These are phyloP conservation scores for Colletotrichum lentis DNA, from an alignment of 2,329 filamentous ascomycete genomes.

Conservation along the genomic window DNA sequence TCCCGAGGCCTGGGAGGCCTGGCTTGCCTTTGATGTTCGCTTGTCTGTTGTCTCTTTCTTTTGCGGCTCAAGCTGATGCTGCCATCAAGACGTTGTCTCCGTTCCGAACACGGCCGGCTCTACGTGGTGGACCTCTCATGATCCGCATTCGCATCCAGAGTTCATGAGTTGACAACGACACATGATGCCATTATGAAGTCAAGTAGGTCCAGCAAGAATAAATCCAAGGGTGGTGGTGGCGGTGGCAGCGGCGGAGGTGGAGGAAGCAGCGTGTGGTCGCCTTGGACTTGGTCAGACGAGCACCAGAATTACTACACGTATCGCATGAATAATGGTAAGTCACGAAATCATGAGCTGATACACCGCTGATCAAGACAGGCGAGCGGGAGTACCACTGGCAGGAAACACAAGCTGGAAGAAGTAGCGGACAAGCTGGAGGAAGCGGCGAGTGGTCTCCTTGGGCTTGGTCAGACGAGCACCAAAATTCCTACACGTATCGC, in stretches of 20 bases:
- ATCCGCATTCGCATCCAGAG: neutral
- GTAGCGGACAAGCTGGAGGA: too few species aligned
- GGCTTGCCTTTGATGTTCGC: conserved; percentile 23
- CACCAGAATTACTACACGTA: conserved; percentile 44
- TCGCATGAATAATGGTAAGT: conserved; percentile 45
- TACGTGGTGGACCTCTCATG: conserved; percentile 14
- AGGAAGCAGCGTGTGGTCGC: conserved; percentile 40
- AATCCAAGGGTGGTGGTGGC: conserved; percentile 37
- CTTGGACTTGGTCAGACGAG: conserved; percentile 44
- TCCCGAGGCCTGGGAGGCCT: conserved; percentile 23
- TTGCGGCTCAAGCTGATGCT: conserved; percentile 30
- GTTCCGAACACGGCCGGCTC: neutral
- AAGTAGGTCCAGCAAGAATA: conserved; percentile 40
- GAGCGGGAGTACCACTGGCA: conserved; percentile 42
- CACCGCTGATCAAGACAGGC: conserved; percentile 39
- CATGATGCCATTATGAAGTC: conserved; percentile 45
- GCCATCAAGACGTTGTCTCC: conserved; percentile 16
- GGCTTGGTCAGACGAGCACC: conserved; percentile 42
- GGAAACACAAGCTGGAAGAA: conserved; percentile 26
- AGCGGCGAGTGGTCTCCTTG: conserved; percentile 43
- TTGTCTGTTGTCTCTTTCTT: conserved; percentile 30
- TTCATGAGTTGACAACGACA: conserved; percentile 16
- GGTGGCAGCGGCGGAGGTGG: conserved; percentile 7
- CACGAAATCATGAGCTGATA: neutral
- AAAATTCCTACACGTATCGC: conserved; percentile 44